Base-by-base conservation (phyloP, 1,284 basidiomycete species). In the Heterobasidion irregulare region DNA sequence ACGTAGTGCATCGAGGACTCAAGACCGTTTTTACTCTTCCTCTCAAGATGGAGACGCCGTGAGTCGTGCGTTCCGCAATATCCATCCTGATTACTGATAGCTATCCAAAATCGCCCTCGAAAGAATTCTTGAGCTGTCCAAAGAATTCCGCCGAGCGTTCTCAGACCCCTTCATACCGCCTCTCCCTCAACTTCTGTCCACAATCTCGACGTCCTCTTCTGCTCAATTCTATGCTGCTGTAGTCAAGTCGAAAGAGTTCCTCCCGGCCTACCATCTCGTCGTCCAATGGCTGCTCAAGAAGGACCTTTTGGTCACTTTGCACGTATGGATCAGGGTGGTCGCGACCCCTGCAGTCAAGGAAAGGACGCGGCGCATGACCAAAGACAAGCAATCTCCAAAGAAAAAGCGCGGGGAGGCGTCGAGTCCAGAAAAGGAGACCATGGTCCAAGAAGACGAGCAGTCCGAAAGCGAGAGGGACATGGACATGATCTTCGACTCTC, bases 281-380 rank as follows among this genome's bases (percentile, higher is more conserved):
- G 82, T 98, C n/a, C 72, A 89, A 47, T 99, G 95, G 94, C 82
- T 98, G 73, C 77, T 99, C 43, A 88, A 91, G 60, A 83, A 86
- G 52, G 91, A 92, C 62, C 78, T 98, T 57, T 75, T 98, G 19
- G 80, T 91, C 55, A 91, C 92, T 36, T 76, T 95, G 47, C 94
- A 95, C 66, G 82, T 94, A 8, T 84, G 89, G 45, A 83, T 96
- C 53, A 84, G 95, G 43, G 78, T 98, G 38, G 78, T 95, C 18
- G 93, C 89, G 0, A 86, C 89, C 0, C 76, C 79, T 2, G 80
- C 82, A 46, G 73, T 98, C 56, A 98, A 98, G 70, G 70, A 80
- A 47, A 76, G 71, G 6, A 84, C 86, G 32, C 74, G 77, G 56
- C 66, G 71, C 34, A 71, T 70, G 19, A 72, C 78, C 55, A 75